A percentile compares a stretch with the other conserved stretches of the same genome.
Evolutionary conservation across 2,329 filamentous ascomycete species (phyloP).

Genomic region (Monosporascus sp.): DNA sequence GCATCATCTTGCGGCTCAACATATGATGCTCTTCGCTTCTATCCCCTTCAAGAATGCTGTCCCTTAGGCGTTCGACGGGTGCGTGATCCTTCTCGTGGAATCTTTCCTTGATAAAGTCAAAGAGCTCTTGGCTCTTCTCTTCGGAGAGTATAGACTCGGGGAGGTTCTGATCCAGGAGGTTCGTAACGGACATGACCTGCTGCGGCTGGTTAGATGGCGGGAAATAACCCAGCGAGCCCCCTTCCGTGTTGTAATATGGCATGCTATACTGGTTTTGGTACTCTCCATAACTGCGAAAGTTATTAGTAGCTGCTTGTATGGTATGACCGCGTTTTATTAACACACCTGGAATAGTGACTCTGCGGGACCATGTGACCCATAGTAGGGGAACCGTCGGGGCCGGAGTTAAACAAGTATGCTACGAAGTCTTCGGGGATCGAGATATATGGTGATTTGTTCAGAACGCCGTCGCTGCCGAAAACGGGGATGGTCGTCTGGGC

Average conservation of each 20-base stretch:
- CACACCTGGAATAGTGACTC: conserved; percentile 44
- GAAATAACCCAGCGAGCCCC: conserved; percentile 48
- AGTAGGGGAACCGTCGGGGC: conserved; percentile 47
- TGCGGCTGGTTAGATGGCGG: conserved; percentile 54
- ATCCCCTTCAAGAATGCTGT: conserved; percentile 73
- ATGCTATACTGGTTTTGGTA: conserved; percentile 43
- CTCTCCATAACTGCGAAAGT: conserved; percentile 40
- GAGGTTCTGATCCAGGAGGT: conserved; percentile 72
- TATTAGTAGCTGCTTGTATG: conserved; percentile 9
- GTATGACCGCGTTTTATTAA: conserved; percentile 5
- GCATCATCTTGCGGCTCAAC: conserved; percentile 90
- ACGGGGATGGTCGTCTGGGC: conserved; percentile 71
- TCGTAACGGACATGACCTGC: conserved; percentile 87
- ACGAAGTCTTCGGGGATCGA: conserved; percentile 85
- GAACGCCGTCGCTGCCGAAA: conserved; percentile 74
- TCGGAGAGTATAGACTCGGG: conserved; percentile 80
- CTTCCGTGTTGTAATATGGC: conserved; percentile 45
- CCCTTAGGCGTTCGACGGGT: conserved; percentile 68
- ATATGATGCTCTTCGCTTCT: conserved; percentile 59
- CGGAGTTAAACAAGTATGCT: conserved; percentile 74
- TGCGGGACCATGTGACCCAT: conserved; percentile 47
- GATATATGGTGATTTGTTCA: conserved; percentile 77
- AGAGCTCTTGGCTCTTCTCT: conserved; percentile 77
- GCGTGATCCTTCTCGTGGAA: conserved; percentile 79
- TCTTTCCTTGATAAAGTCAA: conserved; percentile 72